Evolutionary conservation across 1,139 yeast species (phyloP), one percentile per base, ranked within the genome.

Genomic region (Pichia inconspicua): DNA sequence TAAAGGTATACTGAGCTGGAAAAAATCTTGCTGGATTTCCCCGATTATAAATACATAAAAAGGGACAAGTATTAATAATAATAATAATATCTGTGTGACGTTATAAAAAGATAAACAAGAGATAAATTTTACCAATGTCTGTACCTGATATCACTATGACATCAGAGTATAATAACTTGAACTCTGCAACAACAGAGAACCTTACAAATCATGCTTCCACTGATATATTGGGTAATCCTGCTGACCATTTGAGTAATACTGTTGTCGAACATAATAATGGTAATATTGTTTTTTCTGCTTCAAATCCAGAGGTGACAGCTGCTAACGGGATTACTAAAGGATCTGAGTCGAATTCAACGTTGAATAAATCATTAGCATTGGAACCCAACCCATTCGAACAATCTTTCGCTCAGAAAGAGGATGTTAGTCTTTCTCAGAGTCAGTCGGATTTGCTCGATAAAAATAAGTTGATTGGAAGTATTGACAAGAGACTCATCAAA

Each of bases 381-480:
- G 99, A 92, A 64, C 96, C 94, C 5, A 92, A 92, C 61, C 98
- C 97, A 2, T 92, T 92, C 62, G 98, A 92, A 66, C 83, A 84
- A 64, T 87, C 96, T 44, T 92, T 92, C 69, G 97, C 96, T 35
- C 82, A 79, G 48, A 74, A 48, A 19, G 53, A 57, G 32, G 54
- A 49, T 5, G 28, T 39, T n/a, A n/a, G 11, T n/a, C 5, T 39
- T 10, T 12, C 40, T 10, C 27, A 19, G 8, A 22, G 51, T 25
- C 37, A 49, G 15, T 38, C 44, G 2, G 27, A 30, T 42, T 51
- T 31, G 31, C 32, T 53, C 57, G 22, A 10, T 10, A 37, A 45
- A 25, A 37, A 45, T 11, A 32, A 41, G 28, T 12, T 31, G 10
- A 17, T n/a, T 3, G 25, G 34, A 27, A 31, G 22, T 11, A 25